These are phyloP conservation scores for Quercus alba DNA, from an alignment of 306 rosid species.

Conservation along the genomic window DNA sequence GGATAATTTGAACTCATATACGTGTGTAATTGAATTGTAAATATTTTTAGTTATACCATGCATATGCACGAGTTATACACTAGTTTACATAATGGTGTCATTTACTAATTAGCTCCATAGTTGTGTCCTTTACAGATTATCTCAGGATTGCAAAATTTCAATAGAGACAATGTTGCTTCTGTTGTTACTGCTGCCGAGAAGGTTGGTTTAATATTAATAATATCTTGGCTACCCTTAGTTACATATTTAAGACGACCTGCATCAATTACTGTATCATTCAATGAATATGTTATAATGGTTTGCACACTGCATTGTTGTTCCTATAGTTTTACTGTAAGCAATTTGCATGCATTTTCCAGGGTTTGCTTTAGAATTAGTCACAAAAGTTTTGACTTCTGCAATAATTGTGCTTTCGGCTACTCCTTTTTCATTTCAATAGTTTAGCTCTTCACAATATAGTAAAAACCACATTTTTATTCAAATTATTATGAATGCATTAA, in stretches of 20 bases:
- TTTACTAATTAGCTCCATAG: neutral
- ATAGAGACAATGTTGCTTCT: constrained; percentile 75
- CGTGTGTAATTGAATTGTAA: too few relatives aligned
- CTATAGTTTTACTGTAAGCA: neutral
- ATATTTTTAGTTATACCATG: too few relatives aligned
- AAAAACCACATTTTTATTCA: neutral
- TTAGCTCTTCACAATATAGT: neutral
- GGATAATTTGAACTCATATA: too few relatives aligned
- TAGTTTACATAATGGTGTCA: too few relatives aligned
- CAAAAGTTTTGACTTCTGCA: neutral
- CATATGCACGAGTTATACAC: too few relatives aligned
- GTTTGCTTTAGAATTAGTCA: neutral
- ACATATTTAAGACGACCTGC: neutral
- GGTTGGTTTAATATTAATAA: constrained; percentile 38
- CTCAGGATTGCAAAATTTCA: constrained; percentile 82
- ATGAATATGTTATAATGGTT: neutral
- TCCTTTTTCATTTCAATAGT: too few relatives aligned
- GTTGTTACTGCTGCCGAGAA: constrained; percentile 91
- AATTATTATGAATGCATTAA: neutral
- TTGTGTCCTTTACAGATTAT: constrained; percentile 58
- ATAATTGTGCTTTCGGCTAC: too few relatives aligned
- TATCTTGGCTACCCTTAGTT: neutral
- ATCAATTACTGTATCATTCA: neutral
- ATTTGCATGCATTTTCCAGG: neutral
- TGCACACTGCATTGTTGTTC: neutral